These are phyloP conservation scores for Massariosphaeria phaeospora DNA, from an alignment of 495 filamentous ascomycete genomes.

Conservation along the genomic window DNA sequence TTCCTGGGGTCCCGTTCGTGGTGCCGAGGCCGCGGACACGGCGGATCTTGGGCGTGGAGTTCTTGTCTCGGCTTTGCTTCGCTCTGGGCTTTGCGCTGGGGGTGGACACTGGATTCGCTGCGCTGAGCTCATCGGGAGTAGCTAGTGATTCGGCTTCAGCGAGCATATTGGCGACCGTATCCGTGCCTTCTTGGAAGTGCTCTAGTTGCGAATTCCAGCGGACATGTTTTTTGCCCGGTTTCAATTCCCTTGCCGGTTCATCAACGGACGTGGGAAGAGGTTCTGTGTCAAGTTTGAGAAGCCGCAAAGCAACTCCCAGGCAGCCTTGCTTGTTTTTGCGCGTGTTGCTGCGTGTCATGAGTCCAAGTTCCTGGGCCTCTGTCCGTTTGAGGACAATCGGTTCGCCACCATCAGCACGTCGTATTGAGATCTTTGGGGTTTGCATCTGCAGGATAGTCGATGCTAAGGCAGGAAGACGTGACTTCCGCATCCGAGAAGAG, in stretches of 20 bases:
- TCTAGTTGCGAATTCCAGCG: conserved; percentile 26
- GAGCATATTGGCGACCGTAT: neutral
- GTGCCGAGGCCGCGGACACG: conserved; percentile 25
- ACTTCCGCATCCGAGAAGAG: conserved; percentile 22
- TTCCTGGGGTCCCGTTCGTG: conserved; percentile 31
- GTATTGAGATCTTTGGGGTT: conserved; percentile 51
- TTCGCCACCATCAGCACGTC: conserved; percentile 52
- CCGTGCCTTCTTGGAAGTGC: conserved; percentile 28
- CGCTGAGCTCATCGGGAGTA: conserved; percentile 23
- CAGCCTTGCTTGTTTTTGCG: conserved; percentile 54
- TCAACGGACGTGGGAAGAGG: neutral
- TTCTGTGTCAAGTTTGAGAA: conserved; percentile 45
- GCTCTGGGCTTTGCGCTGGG: conserved; percentile 8
- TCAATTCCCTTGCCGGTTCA: neutral
- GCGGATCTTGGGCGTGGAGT: conserved; percentile 15
- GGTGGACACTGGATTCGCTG: neutral
- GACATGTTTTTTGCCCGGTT: conserved; percentile 23
- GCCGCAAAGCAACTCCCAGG: conserved; percentile 44
- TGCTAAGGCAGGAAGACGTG: conserved; percentile 22
- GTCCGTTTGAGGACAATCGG: conserved; percentile 53
- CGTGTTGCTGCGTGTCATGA: conserved; percentile 54
- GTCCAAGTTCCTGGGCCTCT: conserved; percentile 54
- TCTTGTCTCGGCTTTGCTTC: conserved; percentile 22
- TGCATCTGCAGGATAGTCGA: conserved; percentile 33
- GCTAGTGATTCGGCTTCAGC: conserved; percentile 12